Base-by-base conservation (phyloP, 1,139 yeast genomes). In the Candida mesenterica region DNA sequence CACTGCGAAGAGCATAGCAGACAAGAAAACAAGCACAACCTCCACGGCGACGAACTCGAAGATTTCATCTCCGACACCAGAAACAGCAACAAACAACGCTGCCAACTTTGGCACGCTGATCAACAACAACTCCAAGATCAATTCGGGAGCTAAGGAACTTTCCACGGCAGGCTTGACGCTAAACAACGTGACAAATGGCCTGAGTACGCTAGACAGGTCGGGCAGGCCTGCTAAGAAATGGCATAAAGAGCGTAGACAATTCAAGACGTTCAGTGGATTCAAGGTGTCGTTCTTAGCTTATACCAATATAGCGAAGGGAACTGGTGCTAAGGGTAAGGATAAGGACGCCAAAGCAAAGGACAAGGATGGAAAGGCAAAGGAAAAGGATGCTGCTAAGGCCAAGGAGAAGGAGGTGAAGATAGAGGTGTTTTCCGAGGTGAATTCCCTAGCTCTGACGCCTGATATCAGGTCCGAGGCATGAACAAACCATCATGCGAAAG, bases 201-300 rank as follows among this genome's bases (percentile, higher is more conserved):
- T 43, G 15, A 57, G 57, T 37, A 44, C 57, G 15, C 75, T 71
- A 40, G 82, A 77, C 44, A 69, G 70, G 41, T 56, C 73, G 7
- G 79, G 81, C 2, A 65, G 60, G 36, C 75, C 77, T 15, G 65
- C 68, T 25, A 65, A 72, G 37, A 67, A 62, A 45, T 79, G 86
- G 85, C 54, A 49, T 6, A 75, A 75, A 48, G 60, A 62, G 36
- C 70, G 74, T 1, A 47, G 56, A 7, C 58, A 61, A 32, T 67
- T 79, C 44, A 75, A 74, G 53, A 72, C 80, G n/a, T 79, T 79
- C 48, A 77, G 82, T 9, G 84, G 86, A 9, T 48, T 48, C 49
- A 67, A 67, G 42, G 71, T 74, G 35, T 57, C 62, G n/a, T 61
- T 77, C 42, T 52, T 55, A 5, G 53, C 65, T 4, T 79, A 75